Conservation (phyloP, 1,139 yeast genomes). For the Geotrichum cucujoidarum region DNA sequence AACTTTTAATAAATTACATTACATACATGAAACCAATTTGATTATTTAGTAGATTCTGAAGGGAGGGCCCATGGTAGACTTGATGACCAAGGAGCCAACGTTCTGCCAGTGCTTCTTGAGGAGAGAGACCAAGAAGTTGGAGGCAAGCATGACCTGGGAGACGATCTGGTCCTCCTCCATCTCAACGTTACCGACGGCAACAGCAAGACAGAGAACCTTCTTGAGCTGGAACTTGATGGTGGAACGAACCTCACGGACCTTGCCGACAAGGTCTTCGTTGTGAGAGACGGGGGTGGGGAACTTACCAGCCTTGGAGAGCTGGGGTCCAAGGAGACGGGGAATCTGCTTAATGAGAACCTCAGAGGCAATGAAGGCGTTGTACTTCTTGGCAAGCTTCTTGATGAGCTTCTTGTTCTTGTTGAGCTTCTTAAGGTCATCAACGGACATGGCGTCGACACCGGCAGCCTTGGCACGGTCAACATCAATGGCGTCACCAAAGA, state of each 20-base stretch:
- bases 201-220: conserved; percentile 86
- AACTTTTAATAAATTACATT: neutral
- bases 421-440: conserved; percentile 98
- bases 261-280: conserved; percentile 93
- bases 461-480: conserved; percentile 99
- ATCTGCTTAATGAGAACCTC: conserved; percentile 99
- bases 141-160: conserved; percentile 97
- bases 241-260: conserved; percentile 96
- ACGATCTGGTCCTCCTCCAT: conserved; percentile 96
- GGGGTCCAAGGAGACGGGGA: conserved; percentile 99
- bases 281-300: conserved; percentile 99
- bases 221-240: conserved; percentile 99
- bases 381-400: conserved; percentile 99
- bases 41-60: conserved; percentile 90
- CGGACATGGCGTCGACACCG: conserved; percentile 99
- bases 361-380: conserved; percentile 99
- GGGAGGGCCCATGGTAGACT: conserved; percentile 99
- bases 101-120: conserved; percentile 99
- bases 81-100: conserved; percentile 98
- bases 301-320: conserved; percentile 99
- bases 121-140: conserved; percentile 98
- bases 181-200: conserved; percentile 96
- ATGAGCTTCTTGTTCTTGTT: conserved; percentile 99
- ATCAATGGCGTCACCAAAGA: conserved; percentile 99
- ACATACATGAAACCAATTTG: neutral